Conservation (phyloP, 2,329 filamentous ascomycete genomes). For the Septoria petroselini region DNA sequence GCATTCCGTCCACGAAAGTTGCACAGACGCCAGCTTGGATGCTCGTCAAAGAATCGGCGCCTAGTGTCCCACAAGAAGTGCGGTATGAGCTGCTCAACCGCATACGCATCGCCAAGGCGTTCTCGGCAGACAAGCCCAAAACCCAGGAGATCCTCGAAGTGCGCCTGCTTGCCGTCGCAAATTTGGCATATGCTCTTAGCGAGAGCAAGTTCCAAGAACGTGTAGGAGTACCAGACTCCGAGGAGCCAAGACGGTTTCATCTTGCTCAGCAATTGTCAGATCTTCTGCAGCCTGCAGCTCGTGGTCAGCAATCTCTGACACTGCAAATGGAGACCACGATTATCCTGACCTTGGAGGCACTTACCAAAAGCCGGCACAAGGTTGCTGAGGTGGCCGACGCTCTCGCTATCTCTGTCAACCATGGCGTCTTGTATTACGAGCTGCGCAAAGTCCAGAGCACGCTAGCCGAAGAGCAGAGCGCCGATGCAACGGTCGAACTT, state of each 20-base stretch:
- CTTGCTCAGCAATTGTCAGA: constrained; percentile 90
- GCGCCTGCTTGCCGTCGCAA: constrained; percentile 81
- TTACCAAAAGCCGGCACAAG: constrained; percentile 74
- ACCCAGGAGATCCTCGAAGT: constrained; percentile 71
- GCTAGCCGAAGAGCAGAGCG: constrained; percentile 60
- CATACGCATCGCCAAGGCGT: constrained; percentile 76
- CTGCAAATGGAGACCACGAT: constrained; percentile 77
- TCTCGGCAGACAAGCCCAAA: constrained; percentile 62
- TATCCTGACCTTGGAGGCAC: constrained; percentile 76
- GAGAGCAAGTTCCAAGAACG: constrained; percentile 83
- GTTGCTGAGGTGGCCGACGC: constrained; percentile 80
- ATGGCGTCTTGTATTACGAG: constrained; percentile 89
- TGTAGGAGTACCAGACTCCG: constrained; percentile 79
- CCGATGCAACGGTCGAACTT: constrained; percentile 56
- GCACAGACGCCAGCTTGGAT: constrained; percentile 42
- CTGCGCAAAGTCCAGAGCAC: constrained; percentile 85
- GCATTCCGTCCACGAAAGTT: constrained; percentile 57
- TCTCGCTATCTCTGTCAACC: constrained; percentile 93
- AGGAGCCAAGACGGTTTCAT: constrained; percentile 85
- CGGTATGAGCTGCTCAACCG: constrained; percentile 84
- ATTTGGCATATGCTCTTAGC: constrained; percentile 82
- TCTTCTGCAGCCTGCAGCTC: constrained; percentile 77
- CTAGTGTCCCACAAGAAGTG: constrained; percentile 66
- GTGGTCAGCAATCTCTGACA: constrained; percentile 66
- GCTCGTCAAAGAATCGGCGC: constrained; percentile 42